Evolutionary conservation across 2,329 filamentous ascomycete genomes (phyloP).

Genomic region (Hortaea sp.): DNA sequence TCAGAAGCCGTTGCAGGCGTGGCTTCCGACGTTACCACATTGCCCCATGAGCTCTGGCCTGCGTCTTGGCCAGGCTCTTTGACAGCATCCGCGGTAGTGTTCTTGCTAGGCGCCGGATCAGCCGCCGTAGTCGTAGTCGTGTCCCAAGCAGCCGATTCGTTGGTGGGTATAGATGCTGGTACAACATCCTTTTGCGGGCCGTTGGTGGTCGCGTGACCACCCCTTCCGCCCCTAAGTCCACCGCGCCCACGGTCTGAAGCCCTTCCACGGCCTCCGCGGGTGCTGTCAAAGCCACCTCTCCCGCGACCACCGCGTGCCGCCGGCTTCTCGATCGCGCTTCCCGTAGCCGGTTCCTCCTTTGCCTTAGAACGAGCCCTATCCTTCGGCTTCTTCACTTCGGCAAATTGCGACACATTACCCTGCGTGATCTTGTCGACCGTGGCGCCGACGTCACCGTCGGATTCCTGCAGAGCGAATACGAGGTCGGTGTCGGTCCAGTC

Average conservation of each 20-base stretch:
- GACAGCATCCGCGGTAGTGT: slow-evolving; percentile 8
- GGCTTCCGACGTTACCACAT: slow-evolving; percentile 19
- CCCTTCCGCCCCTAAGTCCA: slow-evolving; percentile 49
- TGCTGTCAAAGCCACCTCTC: slow-evolving; percentile 38
- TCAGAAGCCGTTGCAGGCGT: slow-evolving; percentile 24
- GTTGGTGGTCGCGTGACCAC: slow-evolving; percentile 48
- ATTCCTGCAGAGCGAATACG: slow-evolving; percentile 84
- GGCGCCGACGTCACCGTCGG: slow-evolving; percentile 61
- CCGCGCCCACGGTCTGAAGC: slow-evolving; percentile 48
- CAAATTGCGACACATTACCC: slow-evolving; percentile 73
- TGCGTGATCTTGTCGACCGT: slow-evolving; percentile 72
- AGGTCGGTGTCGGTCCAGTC: slow-evolving; percentile 95
- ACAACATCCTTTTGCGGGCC: slow-evolving; percentile 52
- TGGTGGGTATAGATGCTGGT: slow-evolving; percentile 52
- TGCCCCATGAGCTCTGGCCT: slow-evolving; percentile 35
- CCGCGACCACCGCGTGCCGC: slow-evolving; percentile 29
- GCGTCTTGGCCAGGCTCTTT: not conserved
- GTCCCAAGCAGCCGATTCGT: slow-evolving; percentile 57
- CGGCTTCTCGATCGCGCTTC: slow-evolving; percentile 41
- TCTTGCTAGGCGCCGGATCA: slow-evolving; percentile 16
- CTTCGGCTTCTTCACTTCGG: slow-evolving; percentile 74
- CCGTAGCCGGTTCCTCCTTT: slow-evolving; percentile 48
- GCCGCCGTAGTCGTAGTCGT: slow-evolving; percentile 30
- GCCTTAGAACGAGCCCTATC: slow-evolving; percentile 61
- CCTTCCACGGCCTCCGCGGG: slow-evolving; percentile 52